Base-by-base conservation (phyloP, 176 grass and related monocot genomes). In the Aegilops tauschii region DNA sequence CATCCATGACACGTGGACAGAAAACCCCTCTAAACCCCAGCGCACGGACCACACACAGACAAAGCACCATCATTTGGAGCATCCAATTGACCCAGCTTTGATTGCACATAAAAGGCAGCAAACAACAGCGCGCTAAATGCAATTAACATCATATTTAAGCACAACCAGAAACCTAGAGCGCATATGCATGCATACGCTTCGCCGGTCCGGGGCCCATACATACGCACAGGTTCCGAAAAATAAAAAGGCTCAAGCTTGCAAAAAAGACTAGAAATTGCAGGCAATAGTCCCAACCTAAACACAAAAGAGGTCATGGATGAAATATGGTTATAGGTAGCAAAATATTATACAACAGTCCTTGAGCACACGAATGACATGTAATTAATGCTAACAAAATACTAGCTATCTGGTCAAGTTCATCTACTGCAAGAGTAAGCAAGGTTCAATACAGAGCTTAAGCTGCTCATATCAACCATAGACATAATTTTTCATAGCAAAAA, bases 251-350 rank as follows among this genome's bases (percentile, higher is more conserved):
- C 13, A 54, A 18, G 50, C 50, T 54, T 54, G 50, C 50, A 54
- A 54, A 54, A 54, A 54, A 54, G 39, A 73, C n/a, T 45, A 44
- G 37, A 73, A 27, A 37, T 73, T 73, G 70, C n/a, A 73, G 70
- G 34, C 84, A 45, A 97, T 84, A 8, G 89, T 81, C 28, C 86
- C 70, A 20, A 97, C 52, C 92, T 94, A 44, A 42, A 52, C 36
- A 79, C 35, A 45, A 67, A 52, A 8, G 31, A 28, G 34, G 23
- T 80, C 28, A 29, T 66, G 28, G 73, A 40, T 62, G 28, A 34
- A 25, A 75, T 65, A 50, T 47, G 20, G 45, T 30, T 45, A 44
- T 82, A 65, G 63, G 27, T 65, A 31, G 63, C 10, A 65, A 65
- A 50, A 50, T 16, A 77, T 30, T 62, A 18, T 25, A 6, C 61